Conservation (phyloP, 306 rosid genomes). For the Astragalus glycyphyllos region DNA sequence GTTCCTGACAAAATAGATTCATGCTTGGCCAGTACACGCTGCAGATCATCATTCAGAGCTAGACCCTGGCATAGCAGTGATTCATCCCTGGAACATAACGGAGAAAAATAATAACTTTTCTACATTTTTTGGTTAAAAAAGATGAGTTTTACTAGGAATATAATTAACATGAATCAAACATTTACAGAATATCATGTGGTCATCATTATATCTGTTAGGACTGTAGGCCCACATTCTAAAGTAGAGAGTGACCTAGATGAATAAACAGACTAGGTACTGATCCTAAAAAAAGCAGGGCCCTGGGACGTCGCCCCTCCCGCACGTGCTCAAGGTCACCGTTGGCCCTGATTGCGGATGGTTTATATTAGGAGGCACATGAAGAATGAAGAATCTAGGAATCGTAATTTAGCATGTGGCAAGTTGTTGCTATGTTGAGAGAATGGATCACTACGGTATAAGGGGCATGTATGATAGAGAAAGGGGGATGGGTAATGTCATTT, state of each 20-base stretch:
- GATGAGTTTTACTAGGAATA: conserved; percentile 5
- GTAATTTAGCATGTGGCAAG: background rate
- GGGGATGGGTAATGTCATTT: background rate
- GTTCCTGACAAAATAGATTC: conserved; percentile 84
- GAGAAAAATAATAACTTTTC: background rate
- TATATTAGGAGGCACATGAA: background rate
- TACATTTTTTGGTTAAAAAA: background rate
- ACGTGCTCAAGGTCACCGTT: too few relatives aligned
- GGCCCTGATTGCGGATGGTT: background rate
- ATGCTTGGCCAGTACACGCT: conserved; percentile 89
- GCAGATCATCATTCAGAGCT: conserved; percentile 90
- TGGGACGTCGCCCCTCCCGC: too few relatives aligned
- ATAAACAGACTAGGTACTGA: background rate
- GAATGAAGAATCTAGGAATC: background rate
- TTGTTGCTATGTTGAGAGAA: background rate
- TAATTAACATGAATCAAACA: conserved; percentile 10
- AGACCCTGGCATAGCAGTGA: conserved; percentile 92
- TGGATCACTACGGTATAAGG: background rate
- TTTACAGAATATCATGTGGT: background rate
- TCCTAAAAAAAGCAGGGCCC: background rate
- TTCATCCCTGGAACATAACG: conserved; percentile 69
- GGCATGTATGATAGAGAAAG: background rate
- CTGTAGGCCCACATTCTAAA: conserved; percentile 1
- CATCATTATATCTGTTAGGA: conserved; percentile 3
- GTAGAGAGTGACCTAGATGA: background rate